Conservation (phyloP, 768 basidiomycete genomes). For the Pisolithus microcarpus region DNA sequence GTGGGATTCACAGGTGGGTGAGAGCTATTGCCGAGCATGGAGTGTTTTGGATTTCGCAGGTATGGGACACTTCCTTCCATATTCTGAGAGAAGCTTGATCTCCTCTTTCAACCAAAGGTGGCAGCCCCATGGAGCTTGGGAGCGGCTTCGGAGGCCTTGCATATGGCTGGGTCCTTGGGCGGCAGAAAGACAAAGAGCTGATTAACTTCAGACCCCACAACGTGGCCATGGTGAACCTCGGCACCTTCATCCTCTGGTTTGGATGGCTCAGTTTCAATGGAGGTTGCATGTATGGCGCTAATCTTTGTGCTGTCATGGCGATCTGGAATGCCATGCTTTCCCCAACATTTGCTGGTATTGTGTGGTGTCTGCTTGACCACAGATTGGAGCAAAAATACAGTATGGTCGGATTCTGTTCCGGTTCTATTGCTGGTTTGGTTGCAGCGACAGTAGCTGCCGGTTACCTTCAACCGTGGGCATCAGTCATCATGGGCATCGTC, state of each 20-base stretch:
- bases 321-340: constrained; percentile 86
- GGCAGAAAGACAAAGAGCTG: constrained; percentile 63
- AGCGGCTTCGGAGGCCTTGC: constrained; percentile 82
- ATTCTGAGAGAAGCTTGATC: background rate
- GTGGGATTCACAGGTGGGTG: too few relatives aligned
- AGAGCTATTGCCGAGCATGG: too few relatives aligned
- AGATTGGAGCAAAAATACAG: constrained; percentile 75
- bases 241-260: constrained; percentile 83
- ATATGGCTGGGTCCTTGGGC: constrained; percentile 81
- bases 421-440: constrained; percentile 83
- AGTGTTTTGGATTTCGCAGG: constrained; percentile 88
- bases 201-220: constrained; percentile 84
- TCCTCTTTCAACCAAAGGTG: constrained; percentile 38
- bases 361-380: constrained; percentile 79
- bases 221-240: constrained; percentile 74
- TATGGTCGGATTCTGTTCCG: constrained; percentile 87
- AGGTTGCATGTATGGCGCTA: constrained; percentile 82
- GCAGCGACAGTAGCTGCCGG: constrained; percentile 87
- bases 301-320: constrained; percentile 78
- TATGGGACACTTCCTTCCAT: constrained; percentile 20
- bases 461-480: constrained; percentile 68
- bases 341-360: constrained; percentile 78
- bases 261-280: constrained; percentile 91
- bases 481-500: constrained; percentile 68
- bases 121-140: constrained; percentile 83